phyloP scores from a whole-genome alignment of 2,329 filamentous ascomycete species.

The Penicillium sp. region DNA sequence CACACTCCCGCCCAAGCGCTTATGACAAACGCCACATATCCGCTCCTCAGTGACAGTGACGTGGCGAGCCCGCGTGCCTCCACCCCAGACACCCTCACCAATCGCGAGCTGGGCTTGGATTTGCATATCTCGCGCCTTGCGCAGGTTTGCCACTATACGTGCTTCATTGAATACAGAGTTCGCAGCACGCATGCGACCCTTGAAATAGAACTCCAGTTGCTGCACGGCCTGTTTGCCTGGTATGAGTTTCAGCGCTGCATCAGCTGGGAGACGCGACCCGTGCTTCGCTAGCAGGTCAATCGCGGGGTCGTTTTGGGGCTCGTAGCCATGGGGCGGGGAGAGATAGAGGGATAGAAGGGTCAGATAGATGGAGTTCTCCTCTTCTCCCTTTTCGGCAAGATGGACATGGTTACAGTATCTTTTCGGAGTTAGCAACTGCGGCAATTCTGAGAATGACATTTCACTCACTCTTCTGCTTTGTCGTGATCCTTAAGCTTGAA shows the following conservation, averaged over 20 bases:
- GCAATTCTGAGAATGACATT: background rate
- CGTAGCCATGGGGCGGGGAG: conserved; percentile 68
- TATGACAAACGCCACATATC: conserved; percentile 89
- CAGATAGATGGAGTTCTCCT: conserved; percentile 79
- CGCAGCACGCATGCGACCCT: conserved; percentile 79
- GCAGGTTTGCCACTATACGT: conserved; percentile 69
- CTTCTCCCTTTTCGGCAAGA: conserved; percentile 55
- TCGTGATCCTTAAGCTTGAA: conserved; percentile 83
- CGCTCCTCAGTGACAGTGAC: conserved; percentile 84
- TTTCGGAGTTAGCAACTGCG: conserved; percentile 14
- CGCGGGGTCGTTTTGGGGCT: conserved; percentile 71
- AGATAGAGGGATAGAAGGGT: conserved; percentile 87
- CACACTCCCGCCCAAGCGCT: conserved; percentile 84
- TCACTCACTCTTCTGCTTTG: conserved; percentile 84
- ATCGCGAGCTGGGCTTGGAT: conserved; percentile 70
- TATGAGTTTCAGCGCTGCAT: conserved; percentile 79
- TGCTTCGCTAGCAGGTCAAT: conserved; percentile 86
- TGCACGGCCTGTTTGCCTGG: conserved; percentile 73
- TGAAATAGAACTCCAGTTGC: conserved; percentile 85
- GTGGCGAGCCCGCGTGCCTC: conserved; percentile 59
- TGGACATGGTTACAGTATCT: conserved; percentile 89
- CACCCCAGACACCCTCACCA: conserved; percentile 57
- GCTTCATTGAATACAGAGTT: conserved; percentile 78
- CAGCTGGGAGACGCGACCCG: conserved; percentile 82
- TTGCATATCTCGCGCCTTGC: conserved; percentile 73